Evolutionary conservation across 225 moss, liverwort and hornwort genomes (phyloP).

Genomic region (Pseudisothecium myosuroides): DNA sequence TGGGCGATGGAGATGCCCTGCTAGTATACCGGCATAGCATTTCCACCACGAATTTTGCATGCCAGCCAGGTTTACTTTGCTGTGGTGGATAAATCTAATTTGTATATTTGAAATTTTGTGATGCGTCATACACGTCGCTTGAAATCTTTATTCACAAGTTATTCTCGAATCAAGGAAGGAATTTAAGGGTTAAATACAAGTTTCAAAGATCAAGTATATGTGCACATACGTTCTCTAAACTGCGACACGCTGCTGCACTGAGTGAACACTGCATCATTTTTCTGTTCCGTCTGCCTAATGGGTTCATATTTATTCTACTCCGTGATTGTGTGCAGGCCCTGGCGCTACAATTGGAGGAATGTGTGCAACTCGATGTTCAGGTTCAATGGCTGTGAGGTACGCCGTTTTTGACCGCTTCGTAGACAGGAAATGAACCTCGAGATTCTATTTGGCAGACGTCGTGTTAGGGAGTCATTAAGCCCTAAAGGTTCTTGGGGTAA

Average conservation of each 20-base stretch:
- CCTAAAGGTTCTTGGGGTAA: neutral
- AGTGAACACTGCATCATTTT: neutral
- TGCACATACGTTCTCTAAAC: neutral
- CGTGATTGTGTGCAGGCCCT: slow-evolving; percentile 58
- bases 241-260: neutral
- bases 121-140: neutral
- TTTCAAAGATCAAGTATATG: neutral
- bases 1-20: neutral
- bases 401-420: neutral
- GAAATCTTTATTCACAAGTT: neutral
- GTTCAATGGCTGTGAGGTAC: slow-evolving; percentile 95
- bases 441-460: neutral
- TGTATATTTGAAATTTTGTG: neutral
- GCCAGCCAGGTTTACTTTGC: neutral
- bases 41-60: neutral
- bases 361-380: slow-evolving; percentile 97
- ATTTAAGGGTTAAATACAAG: neutral
- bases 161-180: neutral
- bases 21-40: neutral
- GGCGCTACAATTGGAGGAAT: slow-evolving; percentile 97
- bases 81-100: neutral
- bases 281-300: neutral
- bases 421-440: neutral
- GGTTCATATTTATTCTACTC: neutral
- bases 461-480: neutral